Base-by-base conservation (phyloP, 2,329 filamentous ascomycete genomes). In the Hypoxylon sp. region DNA sequence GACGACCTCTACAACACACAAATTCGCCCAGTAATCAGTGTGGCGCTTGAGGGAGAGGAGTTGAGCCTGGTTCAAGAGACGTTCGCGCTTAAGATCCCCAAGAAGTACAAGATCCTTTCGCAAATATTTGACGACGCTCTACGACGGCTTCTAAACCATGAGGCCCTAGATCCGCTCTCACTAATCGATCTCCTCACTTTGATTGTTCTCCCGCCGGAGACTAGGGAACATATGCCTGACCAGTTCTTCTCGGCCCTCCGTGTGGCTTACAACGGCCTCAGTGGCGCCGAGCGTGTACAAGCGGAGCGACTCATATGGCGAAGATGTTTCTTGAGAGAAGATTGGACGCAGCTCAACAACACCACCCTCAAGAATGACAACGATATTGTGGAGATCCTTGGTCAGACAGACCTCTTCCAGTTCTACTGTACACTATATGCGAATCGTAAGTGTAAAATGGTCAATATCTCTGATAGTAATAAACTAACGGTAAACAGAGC, bases 321-420 rank as follows among this genome's bases (percentile, higher is more conserved):
- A 76, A 89, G 96, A 59, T 91, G 93, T 68, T 92, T 92, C 75
- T 86, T 95, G 72, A 89, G 90, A 54, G 94, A 98, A 78, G 89
- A 98, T 76, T 99, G 96, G 96, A 83, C 87, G 27, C 84, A 83
- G 65, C 87, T 97, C 76, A 95, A 96, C 76, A 89, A 93, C 72
- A 95, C 92, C 0, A 88, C 91, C 52, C 85, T 91, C 65, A 91
- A 92, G 76, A 88, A 89, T 62, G 94, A 97, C 75, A 81, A 83
- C 2, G 86, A 92, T 68, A 87, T 93, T 29, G 83, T 89, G 58
- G 84, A 86, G 29, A 83, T 87, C 17, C 80, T 97, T 27, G 82
- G 83, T 32, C 81, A 85, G 62, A 97, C 93, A 3, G 85, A 90
- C 29, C 83, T 93, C 4, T 94, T 90, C 76, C 84, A 83, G 72